These are phyloP conservation scores for Malassezia nana DNA, from an alignment of 1,284 basidiomycete species.

Conservation along the genomic window DNA sequence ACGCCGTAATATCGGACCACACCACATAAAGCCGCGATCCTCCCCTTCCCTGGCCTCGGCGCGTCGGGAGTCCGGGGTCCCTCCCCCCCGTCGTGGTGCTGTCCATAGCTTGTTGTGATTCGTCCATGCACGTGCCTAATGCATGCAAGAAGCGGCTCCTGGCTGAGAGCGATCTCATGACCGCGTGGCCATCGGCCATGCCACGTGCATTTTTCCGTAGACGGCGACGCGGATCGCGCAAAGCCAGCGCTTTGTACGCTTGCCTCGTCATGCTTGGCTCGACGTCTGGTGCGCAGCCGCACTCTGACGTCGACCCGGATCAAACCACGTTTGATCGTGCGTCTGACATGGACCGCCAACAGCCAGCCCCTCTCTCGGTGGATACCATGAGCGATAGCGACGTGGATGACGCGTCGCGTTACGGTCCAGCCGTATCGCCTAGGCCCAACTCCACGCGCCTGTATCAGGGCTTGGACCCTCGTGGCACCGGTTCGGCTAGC, in stretches of 20 bases:
- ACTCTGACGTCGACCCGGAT: not conserved
- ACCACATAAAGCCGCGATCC: too few relatives aligned
- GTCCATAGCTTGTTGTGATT: not conserved
- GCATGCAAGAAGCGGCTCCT: not conserved
- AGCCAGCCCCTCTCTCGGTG: not conserved
- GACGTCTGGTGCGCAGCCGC: not conserved
- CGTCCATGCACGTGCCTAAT: not conserved
- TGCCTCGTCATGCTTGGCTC: not conserved
- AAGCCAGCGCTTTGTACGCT: not conserved
- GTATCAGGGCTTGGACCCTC: slow-evolving; percentile 1
- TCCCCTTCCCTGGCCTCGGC: too few relatives aligned
- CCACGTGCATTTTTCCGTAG: not conserved
- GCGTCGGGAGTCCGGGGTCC: too few relatives aligned
- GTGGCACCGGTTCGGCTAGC: not conserved
- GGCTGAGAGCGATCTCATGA: not conserved
- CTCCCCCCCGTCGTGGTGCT: too few relatives aligned
- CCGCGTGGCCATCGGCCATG: not conserved
- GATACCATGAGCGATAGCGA: slow-evolving; percentile 1
- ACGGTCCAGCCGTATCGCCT: not conserved
- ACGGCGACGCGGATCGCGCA: not conserved
- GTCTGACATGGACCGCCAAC: not conserved
- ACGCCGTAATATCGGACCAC: too few relatives aligned
- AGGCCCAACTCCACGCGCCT: slow-evolving; percentile 1
- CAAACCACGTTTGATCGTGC: not conserved
- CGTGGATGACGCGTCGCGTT: not conserved